Percentiles rank a stretch among this genome's conserved stretches.
phyloP scores from a whole-genome alignment of 805 yeast species.

The Maudiozyma bulderi region DNA sequence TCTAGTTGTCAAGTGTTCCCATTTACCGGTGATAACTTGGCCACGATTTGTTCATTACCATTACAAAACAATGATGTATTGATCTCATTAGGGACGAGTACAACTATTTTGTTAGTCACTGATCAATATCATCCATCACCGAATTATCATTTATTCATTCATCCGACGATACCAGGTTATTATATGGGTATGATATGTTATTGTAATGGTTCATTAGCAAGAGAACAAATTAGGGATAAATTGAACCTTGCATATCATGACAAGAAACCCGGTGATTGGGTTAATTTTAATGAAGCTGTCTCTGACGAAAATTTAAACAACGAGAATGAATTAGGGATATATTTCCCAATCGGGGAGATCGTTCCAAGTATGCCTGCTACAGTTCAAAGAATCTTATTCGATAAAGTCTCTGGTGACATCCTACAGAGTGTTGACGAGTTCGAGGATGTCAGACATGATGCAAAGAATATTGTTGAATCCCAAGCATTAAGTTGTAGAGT shows the following conservation, averaged over 20 bases:
- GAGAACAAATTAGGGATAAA: slow-evolving; percentile 64
- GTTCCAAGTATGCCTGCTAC: slow-evolving; percentile 73
- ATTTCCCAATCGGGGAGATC: slow-evolving; percentile 85
- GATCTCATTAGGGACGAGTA: slow-evolving; percentile 83
- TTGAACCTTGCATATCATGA: slow-evolving; percentile 33
- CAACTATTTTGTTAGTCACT: slow-evolving; percentile 77
- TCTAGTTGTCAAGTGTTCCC: slow-evolving; percentile 53
- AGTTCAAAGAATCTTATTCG: slow-evolving; percentile 42
- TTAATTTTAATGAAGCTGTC: slow-evolving; percentile 44
- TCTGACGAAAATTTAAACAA: slow-evolving; percentile 28
- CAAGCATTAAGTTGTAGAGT: slow-evolving; percentile 80
- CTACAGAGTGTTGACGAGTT: slow-evolving; percentile 27
- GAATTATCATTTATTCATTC: slow-evolving; percentile 76
- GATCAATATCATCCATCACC: slow-evolving; percentile 69
- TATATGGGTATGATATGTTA: slow-evolving; percentile 96
- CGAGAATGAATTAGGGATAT: slow-evolving; percentile 54
- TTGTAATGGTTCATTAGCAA: slow-evolving; percentile 81
- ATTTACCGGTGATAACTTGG: slow-evolving; percentile 86
- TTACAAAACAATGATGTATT: slow-evolving; percentile 65
- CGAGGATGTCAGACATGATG: slow-evolving; percentile 56
- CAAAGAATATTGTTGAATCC: slow-evolving; percentile 67
- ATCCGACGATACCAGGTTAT: slow-evolving; percentile 66
- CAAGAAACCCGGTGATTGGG: slow-evolving; percentile 41
- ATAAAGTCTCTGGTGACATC: slow-evolving; percentile 22
- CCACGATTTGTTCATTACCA: slow-evolving; percentile 78